Evolutionary conservation across 208 protist species (phyloP).

Genomic region (Acanthamoeba lenticulata): DNA sequence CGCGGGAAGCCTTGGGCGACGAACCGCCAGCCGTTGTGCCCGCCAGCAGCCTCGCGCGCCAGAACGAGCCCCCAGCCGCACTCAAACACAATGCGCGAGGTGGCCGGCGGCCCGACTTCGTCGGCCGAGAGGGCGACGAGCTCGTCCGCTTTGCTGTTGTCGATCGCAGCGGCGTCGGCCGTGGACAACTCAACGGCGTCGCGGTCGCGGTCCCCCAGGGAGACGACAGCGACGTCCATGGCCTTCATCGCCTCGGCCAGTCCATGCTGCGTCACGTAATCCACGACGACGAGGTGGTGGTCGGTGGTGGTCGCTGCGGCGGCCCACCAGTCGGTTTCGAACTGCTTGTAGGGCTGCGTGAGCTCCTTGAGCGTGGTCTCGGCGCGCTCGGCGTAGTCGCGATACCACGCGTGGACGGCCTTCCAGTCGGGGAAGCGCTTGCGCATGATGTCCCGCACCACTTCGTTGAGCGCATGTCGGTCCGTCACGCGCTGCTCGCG

Average conservation of each 20-base stretch:
- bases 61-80: not conserved
- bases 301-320: not conserved
- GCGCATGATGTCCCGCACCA: not conserved
- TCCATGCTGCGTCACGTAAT: not conserved
- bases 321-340: constrained; percentile 37
- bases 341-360: constrained; percentile 40
- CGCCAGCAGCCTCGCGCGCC: not conserved
- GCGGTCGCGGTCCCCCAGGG: not conserved
- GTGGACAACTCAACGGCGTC: not conserved
- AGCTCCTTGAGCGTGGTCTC: constrained; percentile 29
- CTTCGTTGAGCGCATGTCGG: not conserved
- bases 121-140: not conserved
- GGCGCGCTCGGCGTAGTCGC: not conserved
- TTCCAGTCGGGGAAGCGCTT: constrained; percentile 42
- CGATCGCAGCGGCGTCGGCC: not conserved
- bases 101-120: not conserved
- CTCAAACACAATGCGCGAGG: constrained; percentile 23
- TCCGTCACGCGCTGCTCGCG: not conserved
- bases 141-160: not conserved
- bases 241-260: not conserved
- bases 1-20: constrained; percentile 28
- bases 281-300: not conserved
- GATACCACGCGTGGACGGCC: constrained; percentile 2
- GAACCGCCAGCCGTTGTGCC: not conserved
- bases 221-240: not conserved